A percentile compares a stretch with the other conserved stretches of the same genome.
Conservation (phyloP, 306 rosid species). For the Glycyrrhiza uralensis region DNA sequence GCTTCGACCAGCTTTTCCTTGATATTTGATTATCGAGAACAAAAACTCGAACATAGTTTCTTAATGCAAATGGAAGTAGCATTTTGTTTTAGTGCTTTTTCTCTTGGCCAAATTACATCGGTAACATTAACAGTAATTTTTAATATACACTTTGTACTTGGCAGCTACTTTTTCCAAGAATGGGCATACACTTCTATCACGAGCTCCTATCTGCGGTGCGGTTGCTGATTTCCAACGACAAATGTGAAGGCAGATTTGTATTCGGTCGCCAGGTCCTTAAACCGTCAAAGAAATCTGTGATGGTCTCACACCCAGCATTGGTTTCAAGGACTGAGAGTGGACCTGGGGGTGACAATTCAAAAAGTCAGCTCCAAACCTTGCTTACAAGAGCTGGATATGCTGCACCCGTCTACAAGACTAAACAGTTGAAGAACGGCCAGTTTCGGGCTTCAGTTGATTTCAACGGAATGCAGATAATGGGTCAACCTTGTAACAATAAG, state of each 20-base stretch:
- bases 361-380: slow-evolving; percentile 93
- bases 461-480: slow-evolving; percentile 74
- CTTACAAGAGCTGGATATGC: slow-evolving; percentile 83
- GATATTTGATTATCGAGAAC: slow-evolving; percentile 7
- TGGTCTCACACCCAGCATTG: slow-evolving; percentile 41
- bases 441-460: slow-evolving; percentile 71
- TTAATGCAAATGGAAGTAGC: not conserved
- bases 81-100: slow-evolving; percentile 20
- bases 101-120: not conserved
- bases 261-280: slow-evolving; percentile 59
- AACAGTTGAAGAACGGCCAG: slow-evolving; percentile 62
- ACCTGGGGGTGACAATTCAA: slow-evolving; percentile 96
- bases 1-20: slow-evolving; percentile 15
- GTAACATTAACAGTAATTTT: not conserved
- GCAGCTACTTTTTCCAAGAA: slow-evolving; percentile 76
- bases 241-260: slow-evolving; percentile 68
- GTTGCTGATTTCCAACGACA: slow-evolving; percentile 59
- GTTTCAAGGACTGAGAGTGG: slow-evolving; percentile 91
- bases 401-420: slow-evolving; percentile 71
- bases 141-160: slow-evolving; percentile 10
- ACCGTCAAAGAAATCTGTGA: slow-evolving; percentile 40
- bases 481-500: slow-evolving; percentile 84
- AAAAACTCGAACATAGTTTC: not conserved
- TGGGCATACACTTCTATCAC: slow-evolving; percentile 54
- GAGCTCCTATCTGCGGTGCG: slow-evolving; percentile 78